Evolutionary conservation across 331 rosid species (phyloP), one percentile per base, ranked within the genome.

Genomic region (Cydonia oblonga): DNA sequence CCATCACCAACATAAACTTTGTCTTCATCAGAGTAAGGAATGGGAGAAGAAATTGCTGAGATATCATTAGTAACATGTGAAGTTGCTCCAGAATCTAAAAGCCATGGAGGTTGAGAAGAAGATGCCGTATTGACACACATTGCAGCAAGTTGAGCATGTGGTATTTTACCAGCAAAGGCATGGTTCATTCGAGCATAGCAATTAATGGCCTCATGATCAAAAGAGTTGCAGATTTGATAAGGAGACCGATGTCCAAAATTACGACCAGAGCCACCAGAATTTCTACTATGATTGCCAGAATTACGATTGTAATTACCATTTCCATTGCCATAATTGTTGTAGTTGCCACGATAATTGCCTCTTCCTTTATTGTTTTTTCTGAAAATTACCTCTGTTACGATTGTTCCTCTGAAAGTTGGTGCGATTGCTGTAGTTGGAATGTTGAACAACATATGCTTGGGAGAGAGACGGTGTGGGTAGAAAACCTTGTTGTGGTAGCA

Each of bases 401-500:
- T 2, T 49, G 5, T 46, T 13, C n/a, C n/a, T 0, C 8, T 46
- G 3, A 4, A 18, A 18, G 18, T 16, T 49, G 5, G 1, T 16
- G 0, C 10, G 22, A 51, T 51, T 51, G 3, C 2, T 18, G 1
- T 18, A 6, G 22, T 3, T 51, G 4, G 10, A 51, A 18, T 18
- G 56, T 51, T 51, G 22, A 18, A 51, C 4, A 51, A 1, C 56
- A 51, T 6, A 51, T 18, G 56, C 0, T 0, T 19, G 4, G 6
- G 56, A 51, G 4, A 3, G 22, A 51, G 22, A 18, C 7, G 1
- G 10, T 2, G 9, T 51, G 6, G 56, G 56, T 2, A 51, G 3
- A 2, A 51, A 4, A 18, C 2, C 56, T 51, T 51, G 56, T 0
- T 16, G 22, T 1, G 6, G 4, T 0, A 10, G 4, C 0, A 0